Conservation (phyloP, 495 filamentous ascomycete genomes). For the Penicillium salamii region DNA sequence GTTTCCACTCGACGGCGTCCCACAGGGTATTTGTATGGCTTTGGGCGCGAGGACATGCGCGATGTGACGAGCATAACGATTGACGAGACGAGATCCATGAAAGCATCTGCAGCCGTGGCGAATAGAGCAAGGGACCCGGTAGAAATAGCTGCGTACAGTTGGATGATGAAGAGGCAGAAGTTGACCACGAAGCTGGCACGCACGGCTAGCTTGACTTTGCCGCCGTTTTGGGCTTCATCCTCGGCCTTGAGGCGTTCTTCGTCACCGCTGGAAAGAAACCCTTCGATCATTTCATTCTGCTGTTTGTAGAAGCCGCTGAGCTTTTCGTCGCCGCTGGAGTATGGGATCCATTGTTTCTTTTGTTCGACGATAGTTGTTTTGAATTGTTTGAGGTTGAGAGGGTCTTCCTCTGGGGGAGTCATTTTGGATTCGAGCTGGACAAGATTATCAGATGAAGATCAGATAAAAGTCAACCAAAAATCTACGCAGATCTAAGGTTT, state of each 20-base stretch:
- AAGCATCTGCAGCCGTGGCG: constrained; percentile 56
- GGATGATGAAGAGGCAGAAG: constrained; percentile 54
- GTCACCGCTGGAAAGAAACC: constrained; percentile 51
- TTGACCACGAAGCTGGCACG: constrained; percentile 53
- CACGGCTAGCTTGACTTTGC: constrained; percentile 56
- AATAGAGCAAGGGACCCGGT: constrained; percentile 57
- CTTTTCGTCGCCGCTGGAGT: constrained; percentile 5
- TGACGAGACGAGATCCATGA: constrained; percentile 59
- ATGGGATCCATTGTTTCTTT: constrained; percentile 9
- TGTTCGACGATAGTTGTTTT: constrained; percentile 5
- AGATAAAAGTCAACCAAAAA: background rate
- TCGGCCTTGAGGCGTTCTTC: constrained; percentile 48
- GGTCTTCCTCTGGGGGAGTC: constrained; percentile 3
- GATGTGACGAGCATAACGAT: constrained; percentile 55
- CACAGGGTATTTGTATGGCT: constrained; percentile 56
- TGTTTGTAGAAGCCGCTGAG: constrained; percentile 43
- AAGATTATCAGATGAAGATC: background rate
- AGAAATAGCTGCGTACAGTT: constrained; percentile 55
- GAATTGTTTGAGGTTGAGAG: constrained; percentile 15
- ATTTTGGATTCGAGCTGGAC: constrained; percentile 3
- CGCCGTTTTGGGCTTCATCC: constrained; percentile 45
- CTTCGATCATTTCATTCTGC: constrained; percentile 55
- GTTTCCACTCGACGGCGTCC: constrained; percentile 55
- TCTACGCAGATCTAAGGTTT: background rate
- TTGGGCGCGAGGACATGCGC: constrained; percentile 47